These are phyloP conservation scores for Tolypocladium ophioglossoides DNA, from an alignment of 2,329 filamentous ascomycete species.

Conservation along the genomic window DNA sequence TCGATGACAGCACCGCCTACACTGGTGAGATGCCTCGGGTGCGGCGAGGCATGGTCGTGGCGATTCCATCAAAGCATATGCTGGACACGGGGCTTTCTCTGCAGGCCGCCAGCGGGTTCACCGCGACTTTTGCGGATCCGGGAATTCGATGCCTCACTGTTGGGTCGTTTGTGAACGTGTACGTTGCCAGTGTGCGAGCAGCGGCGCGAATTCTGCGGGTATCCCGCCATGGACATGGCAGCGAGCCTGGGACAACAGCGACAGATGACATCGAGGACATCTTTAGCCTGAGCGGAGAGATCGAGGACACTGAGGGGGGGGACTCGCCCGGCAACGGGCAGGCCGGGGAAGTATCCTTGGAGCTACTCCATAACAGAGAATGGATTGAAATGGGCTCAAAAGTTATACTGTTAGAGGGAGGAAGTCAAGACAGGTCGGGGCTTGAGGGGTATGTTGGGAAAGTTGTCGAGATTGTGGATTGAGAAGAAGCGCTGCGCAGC, in stretches of 20 bases:
- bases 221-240: slow-evolving; percentile 14
- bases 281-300: slow-evolving; percentile 44
- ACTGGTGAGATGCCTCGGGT: slow-evolving; percentile 29
- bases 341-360: slow-evolving; percentile 48
- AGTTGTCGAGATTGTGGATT: slow-evolving; percentile 52
- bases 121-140: slow-evolving; percentile 57
- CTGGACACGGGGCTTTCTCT: slow-evolving; percentile 44
- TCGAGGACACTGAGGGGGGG: slow-evolving; percentile 22
- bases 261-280: slow-evolving; percentile 40
- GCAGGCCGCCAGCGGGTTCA: slow-evolving; percentile 56
- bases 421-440: slow-evolving; percentile 54
- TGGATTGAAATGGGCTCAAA: slow-evolving; percentile 64
- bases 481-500: slow-evolving; percentile 7
- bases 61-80: slow-evolving; percentile 50
- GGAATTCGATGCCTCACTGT: slow-evolving; percentile 53
- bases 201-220: slow-evolving; percentile 63
- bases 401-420: slow-evolving; percentile 62
- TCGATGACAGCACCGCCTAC: neutral
- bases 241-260: slow-evolving; percentile 13
- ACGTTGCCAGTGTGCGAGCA: slow-evolving; percentile 77
- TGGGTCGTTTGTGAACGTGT: slow-evolving; percentile 67
- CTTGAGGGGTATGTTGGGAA: slow-evolving; percentile 64
- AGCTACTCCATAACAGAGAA: slow-evolving; percentile 58
- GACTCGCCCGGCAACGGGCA: slow-evolving; percentile 10
- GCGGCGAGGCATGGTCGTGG: slow-evolving; percentile 77